A percentile compares a stretch with the other conserved stretches of the same genome.
These are phyloP conservation scores for Hypomontagnella monticulosa DNA, from an alignment of 495 filamentous ascomycete genomes.

Conservation along the genomic window DNA sequence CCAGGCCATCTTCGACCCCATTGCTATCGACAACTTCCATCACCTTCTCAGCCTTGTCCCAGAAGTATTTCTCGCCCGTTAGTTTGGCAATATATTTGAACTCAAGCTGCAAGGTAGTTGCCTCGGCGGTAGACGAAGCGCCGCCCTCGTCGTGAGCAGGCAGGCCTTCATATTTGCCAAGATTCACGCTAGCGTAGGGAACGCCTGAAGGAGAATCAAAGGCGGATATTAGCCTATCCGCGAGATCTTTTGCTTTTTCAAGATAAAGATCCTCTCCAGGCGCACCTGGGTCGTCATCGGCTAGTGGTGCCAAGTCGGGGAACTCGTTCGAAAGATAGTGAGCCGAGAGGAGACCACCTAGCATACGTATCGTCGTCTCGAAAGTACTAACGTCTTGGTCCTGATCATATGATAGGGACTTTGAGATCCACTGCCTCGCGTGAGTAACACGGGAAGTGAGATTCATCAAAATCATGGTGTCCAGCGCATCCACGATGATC, in stretches of 20 bases:
- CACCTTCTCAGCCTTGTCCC: slow-evolving; percentile 88
- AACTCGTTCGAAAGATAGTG: slow-evolving; percentile 87
- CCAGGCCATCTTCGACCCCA: slow-evolving; percentile 77
- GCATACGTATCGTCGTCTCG: slow-evolving; percentile 97
- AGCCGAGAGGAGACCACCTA: slow-evolving; percentile 92
- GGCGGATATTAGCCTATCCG: slow-evolving; percentile 84
- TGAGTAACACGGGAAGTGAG: slow-evolving; percentile 84
- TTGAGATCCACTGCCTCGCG: slow-evolving; percentile 91
- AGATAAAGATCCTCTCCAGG: slow-evolving; percentile 90
- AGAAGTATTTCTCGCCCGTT: slow-evolving; percentile 90
- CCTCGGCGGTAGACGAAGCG: slow-evolving; percentile 92
- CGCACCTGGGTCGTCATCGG: slow-evolving; percentile 71
- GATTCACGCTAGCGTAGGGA: slow-evolving; percentile 89
- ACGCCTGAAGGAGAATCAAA: slow-evolving; percentile 88
- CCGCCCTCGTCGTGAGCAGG: slow-evolving; percentile 85
- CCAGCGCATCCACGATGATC: slow-evolving; percentile 97
- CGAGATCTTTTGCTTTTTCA: slow-evolving; percentile 93
- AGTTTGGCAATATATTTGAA: slow-evolving; percentile 97
- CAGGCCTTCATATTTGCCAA: slow-evolving; percentile 77
- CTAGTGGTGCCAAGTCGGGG: slow-evolving; percentile 70
- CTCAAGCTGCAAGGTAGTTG: slow-evolving; percentile 91
- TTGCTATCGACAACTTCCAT: slow-evolving; percentile 90
- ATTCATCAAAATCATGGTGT: slow-evolving; percentile 99
- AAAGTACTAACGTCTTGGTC: slow-evolving; percentile 97
- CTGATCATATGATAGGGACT: slow-evolving; percentile 82